Conservation (phyloP, 2,329 filamentous ascomycete genomes). For the Nigrograna mackinnonii region DNA sequence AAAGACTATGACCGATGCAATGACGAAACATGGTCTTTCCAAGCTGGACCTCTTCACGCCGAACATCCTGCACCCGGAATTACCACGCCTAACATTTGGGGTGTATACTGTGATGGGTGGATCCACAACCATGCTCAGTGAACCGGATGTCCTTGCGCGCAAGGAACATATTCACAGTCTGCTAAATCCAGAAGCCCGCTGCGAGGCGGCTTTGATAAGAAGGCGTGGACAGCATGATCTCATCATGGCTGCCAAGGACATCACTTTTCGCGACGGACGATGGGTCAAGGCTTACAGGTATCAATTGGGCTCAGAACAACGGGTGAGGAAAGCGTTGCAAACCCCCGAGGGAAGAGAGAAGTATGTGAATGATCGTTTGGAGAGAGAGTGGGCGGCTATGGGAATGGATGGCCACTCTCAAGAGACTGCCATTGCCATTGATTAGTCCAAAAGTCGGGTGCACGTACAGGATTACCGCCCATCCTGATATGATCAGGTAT, state of each 20-base stretch:
- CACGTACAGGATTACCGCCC: no score
- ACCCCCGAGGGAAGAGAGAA: conserved; percentile 15
- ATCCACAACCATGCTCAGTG: conserved; percentile 24
- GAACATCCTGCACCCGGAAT: conserved; percentile 24
- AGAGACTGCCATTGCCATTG: no score
- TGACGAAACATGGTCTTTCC: conserved; percentile 19
- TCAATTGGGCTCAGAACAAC: no score
- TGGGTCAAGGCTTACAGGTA: no score
- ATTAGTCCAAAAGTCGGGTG: no score
- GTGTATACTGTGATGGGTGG: conserved; percentile 21
- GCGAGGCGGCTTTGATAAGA: conserved; percentile 14
- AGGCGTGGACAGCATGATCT: no score
- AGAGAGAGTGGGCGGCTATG: conserved; percentile 22
- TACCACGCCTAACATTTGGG: conserved; percentile 23
- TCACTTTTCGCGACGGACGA: background rate
- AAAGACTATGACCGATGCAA: conserved; percentile 35
- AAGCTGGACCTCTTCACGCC: conserved; percentile 39
- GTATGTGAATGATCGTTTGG: conserved; percentile 20
- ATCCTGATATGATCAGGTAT: no score
- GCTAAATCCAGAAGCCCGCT: conserved; percentile 13
- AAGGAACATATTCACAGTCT: conserved; percentile 16
- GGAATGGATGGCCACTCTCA: no score
- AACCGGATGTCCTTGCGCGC: conserved; percentile 23
- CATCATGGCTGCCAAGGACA: conserved; percentile 20
- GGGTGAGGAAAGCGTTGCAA: conserved; percentile 17